These are phyloP conservation scores for Termitomyces sp. DNA, from an alignment of 768 basidiomycete species.

Conservation along the genomic window DNA sequence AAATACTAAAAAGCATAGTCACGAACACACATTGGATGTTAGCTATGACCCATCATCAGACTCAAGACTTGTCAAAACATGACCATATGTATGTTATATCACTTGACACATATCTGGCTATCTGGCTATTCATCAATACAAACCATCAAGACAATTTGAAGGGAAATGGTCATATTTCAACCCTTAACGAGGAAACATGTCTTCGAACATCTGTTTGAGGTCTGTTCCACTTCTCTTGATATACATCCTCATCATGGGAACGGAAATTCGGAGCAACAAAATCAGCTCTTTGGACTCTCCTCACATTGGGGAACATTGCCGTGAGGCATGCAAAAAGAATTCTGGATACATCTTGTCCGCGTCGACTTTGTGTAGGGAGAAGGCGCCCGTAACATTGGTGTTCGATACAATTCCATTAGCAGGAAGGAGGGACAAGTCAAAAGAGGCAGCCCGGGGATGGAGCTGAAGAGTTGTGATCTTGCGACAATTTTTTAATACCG, in stretches of 20 bases:
- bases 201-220: not conserved
- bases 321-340: not conserved
- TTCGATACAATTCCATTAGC: not conserved
- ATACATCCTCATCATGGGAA: not conserved
- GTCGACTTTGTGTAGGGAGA: not conserved
- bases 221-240: not conserved
- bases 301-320: conserved; percentile 3
- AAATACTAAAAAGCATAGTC: too few relatives aligned
- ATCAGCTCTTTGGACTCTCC: not conserved
- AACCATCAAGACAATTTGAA: too few relatives aligned
- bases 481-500: not conserved
- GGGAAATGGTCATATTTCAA: conserved; percentile 20
- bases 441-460: not conserved
- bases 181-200: not conserved
- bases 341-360: not conserved
- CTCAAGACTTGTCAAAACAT: too few relatives aligned
- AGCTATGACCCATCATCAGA: too few relatives aligned
- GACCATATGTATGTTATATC: too few relatives aligned
- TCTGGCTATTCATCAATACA: too few relatives aligned
- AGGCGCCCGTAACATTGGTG: not conserved
- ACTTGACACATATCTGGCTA: not conserved
- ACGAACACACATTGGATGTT: too few relatives aligned
- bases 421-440: conserved; percentile 1
- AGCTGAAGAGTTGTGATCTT: not conserved
- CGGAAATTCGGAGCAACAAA: not conserved